phyloP scores from a whole-genome alignment of 2,329 filamentous ascomycete genomes.

The Pseudocercospora vitis region DNA sequence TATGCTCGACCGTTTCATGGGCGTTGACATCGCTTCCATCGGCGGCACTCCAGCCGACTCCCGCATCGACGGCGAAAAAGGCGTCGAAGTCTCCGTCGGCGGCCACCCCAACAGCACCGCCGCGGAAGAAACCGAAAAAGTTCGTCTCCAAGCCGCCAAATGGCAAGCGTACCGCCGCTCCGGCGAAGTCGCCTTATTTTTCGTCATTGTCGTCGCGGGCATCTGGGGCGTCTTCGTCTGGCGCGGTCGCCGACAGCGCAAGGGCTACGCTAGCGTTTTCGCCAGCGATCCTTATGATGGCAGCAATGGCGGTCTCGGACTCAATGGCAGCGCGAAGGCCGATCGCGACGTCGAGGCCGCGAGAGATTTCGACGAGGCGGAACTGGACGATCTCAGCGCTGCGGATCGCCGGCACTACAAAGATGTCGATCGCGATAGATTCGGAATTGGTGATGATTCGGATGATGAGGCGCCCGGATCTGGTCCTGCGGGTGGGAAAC shows the following conservation, averaged over 20 bases:
- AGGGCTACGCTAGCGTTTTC: constrained; percentile 48
- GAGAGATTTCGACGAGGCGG: constrained; percentile 60
- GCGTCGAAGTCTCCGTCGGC: constrained; percentile 73
- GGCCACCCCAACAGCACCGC: constrained; percentile 65
- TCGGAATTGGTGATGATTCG: constrained; percentile 27
- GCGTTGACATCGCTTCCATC: constrained; percentile 85
- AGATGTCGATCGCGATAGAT: constrained; percentile 20
- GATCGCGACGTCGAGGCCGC: constrained; percentile 59
- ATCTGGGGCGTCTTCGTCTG: constrained; percentile 73
- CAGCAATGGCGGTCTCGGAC: constrained; percentile 45
- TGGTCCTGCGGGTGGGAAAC: constrained; percentile 3
- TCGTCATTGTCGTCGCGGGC: constrained; percentile 71
- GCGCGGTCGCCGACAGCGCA: constrained; percentile 53
- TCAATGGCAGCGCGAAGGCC: constrained; percentile 40
- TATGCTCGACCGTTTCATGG: constrained; percentile 97
- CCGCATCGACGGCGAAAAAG: constrained; percentile 80
- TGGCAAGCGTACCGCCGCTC: constrained; percentile 88
- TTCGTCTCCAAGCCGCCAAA: constrained; percentile 77
- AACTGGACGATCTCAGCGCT: constrained; percentile 54
- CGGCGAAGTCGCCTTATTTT: constrained; percentile 78
- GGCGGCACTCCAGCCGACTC: constrained; percentile 78
- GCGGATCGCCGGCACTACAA: constrained; percentile 10
- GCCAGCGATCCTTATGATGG: constrained; percentile 42
- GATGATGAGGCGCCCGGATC: constrained; percentile 17
- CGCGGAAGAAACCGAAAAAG: constrained; percentile 65